These are phyloP conservation scores for Zopfia rhizophila DNA, from an alignment of 2,329 filamentous ascomycete genomes.

Conservation along the genomic window DNA sequence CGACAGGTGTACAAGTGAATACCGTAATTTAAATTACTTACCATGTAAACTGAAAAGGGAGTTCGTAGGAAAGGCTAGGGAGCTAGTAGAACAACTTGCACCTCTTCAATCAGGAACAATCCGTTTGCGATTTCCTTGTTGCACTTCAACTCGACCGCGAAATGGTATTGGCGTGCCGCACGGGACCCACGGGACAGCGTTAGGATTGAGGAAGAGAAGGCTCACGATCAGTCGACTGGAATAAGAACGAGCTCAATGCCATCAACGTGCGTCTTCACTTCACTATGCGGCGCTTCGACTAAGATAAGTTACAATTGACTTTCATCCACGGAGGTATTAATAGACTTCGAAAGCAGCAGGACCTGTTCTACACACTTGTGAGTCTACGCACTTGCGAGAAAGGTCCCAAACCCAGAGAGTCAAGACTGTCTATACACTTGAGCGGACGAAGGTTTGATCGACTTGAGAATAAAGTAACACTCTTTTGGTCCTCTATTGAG, in stretches of 20 bases:
- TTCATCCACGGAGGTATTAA: constrained; percentile 17
- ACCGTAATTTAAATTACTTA: constrained; percentile 20
- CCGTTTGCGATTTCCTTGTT: constrained; percentile 15
- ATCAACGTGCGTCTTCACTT: constrained; percentile 16
- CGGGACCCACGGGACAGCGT: constrained; percentile 17
- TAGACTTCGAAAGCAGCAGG: constrained; percentile 20
- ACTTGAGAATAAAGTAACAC: constrained; percentile 12
- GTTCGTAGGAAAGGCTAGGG: constrained; percentile 4
- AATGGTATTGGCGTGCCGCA: constrained; percentile 18
- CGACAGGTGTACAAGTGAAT: constrained; percentile 16
- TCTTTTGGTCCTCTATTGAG: constrained; percentile 13
- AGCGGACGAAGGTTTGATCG: constrained; percentile 13
- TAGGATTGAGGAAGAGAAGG: constrained; percentile 15
- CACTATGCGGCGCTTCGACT: constrained; percentile 18
- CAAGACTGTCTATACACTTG: constrained; percentile 6
- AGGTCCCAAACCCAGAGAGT: not conserved
- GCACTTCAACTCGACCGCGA: constrained; percentile 17
- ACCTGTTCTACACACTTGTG: constrained; percentile 14
- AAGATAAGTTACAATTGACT: constrained; percentile 20
- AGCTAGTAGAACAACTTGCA: no score
- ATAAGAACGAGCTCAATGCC: constrained; percentile 11
- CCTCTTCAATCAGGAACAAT: not conserved
- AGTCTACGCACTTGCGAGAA: no score
- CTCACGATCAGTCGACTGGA: no score
- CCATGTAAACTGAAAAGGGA: constrained; percentile 13